Base-by-base conservation (phyloP, 106 monocot species). In the Iris macrosiphon region DNA sequence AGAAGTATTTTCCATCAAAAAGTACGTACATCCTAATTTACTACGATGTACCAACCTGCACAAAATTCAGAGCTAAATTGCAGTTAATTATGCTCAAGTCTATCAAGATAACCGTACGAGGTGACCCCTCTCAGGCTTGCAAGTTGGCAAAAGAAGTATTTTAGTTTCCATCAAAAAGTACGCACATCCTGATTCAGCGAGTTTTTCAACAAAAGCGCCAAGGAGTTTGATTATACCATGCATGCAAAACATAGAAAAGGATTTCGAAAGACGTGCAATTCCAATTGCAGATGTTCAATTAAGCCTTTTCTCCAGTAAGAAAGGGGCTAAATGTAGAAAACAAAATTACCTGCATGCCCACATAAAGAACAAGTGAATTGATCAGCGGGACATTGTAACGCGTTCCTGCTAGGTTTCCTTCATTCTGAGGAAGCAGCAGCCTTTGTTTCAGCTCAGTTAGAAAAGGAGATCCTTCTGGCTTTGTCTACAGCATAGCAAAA, bases 341-440 rank as follows among this genome's bases (percentile, higher is more conserved):
- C 23, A n/a, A 55, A 46, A 33, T 61, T 73, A 96, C 95, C 89
- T 96, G 95, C 79, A 96, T 90, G 44, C 95, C 95, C 6, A 90
- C 82, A 67, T 90, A 96, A 50, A 96, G 89, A 14, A 90, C 95
- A 45, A 96, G 68, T n/a, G 95, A 96, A 30, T 96, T 96, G 10
- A 96, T 83, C 32, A 96, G 40, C 14, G 95, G 95, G 19, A 86
- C 86, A 75, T 96, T 90, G 50, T 90, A 96, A 40, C 79, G 95
- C n/a, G 95, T 90, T 50, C 89, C 95, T 31, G 83, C 79, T 32
- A 64, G 34, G 31, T 23, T 61, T 46, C 66, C 79, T 63, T 96
- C 95, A 64, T 31, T 74, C 30, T 23, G 79, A 23, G 89, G 76
- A 43, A 96, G 88, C 46, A 82, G 63, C 20, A 96, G 42, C 57